Evolutionary conservation across 2,329 filamentous ascomycete genomes (phyloP).

Genomic region (Tetracladium maxilliforme): DNA sequence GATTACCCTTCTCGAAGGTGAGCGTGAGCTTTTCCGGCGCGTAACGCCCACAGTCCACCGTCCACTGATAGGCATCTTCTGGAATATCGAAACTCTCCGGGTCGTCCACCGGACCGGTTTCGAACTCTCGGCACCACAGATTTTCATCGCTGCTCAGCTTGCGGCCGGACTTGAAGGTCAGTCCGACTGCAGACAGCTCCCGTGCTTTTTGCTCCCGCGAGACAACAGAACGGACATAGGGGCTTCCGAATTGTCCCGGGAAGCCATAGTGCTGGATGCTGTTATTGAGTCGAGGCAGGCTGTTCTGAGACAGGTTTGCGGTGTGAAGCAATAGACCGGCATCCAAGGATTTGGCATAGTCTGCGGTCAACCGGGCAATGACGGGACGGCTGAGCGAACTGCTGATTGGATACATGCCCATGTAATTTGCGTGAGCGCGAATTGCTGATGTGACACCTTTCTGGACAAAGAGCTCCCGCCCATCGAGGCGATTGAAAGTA

Average conservation of each 20-base stretch:
- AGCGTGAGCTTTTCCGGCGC: conserved; percentile 1
- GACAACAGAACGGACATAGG: conserved; percentile 1
- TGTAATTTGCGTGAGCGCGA: conserved; percentile 2
- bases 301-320: conserved; percentile 3
- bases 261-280: conserved; percentile 2
- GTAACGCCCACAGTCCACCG: conserved; percentile 1
- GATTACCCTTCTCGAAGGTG: conserved; percentile 2
- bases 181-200: conserved; percentile 2
- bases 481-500: conserved; percentile 2
- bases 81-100: conserved; percentile 1
- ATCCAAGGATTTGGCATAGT: conserved; percentile 1
- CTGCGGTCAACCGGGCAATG: conserved; percentile 1
- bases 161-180: conserved; percentile 2
- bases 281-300: conserved; percentile 2
- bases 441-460: conserved; percentile 2
- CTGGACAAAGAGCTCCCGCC: conserved; percentile 2
- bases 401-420: conserved; percentile 2
- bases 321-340: conserved; percentile 2
- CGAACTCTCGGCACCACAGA: conserved; percentile 3
- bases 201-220: conserved; percentile 2
- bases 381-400: conserved; percentile 2
- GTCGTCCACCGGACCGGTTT: conserved; percentile 1
- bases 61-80: conserved; percentile 2
- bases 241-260: conserved; percentile 2
- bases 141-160: conserved; percentile 3